These are phyloP conservation scores for Vitellaria paradoxa DNA, from an alignment of 179 eudicot species.

Conservation along the genomic window DNA sequence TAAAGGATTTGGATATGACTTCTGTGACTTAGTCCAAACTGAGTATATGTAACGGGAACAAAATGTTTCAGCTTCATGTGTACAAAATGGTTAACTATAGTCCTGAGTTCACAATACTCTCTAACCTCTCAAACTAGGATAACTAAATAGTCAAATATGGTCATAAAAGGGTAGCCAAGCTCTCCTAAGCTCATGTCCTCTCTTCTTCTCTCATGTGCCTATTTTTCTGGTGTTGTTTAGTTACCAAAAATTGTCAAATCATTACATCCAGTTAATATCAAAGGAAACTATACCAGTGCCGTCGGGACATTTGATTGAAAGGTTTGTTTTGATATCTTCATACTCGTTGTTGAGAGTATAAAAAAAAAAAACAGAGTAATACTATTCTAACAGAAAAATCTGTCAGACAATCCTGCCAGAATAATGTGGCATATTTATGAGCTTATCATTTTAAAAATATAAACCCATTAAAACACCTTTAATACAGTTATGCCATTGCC, in stretches of 20 bases:
- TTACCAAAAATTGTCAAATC: not conserved
- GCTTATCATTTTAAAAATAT: too few species aligned
- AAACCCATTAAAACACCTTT: too few species aligned
- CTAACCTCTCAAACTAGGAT: not conserved
- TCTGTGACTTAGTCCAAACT: not conserved
- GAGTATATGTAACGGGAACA: not conserved
- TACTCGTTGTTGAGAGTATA: not conserved
- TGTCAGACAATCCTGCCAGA: too few species aligned
- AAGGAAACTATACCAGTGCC: not conserved
- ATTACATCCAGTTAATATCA: not conserved
- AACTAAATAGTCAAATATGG: too few species aligned
- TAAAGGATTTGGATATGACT: not conserved
- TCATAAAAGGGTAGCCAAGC: not conserved
- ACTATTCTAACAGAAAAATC: too few species aligned
- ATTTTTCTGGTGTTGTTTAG: not conserved
- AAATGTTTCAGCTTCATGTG: not conserved
- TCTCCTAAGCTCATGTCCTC: not conserved
- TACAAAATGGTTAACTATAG: constrained; percentile 1
- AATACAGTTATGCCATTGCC: too few species aligned
- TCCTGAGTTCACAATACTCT: not conserved
- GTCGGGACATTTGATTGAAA: not conserved
- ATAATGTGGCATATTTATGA: too few species aligned
- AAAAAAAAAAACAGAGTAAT: too few species aligned
- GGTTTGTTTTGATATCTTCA: not conserved
- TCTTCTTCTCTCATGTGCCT: not conserved